Evolutionary conservation across 495 filamentous ascomycete species (phyloP).

Genomic region (Penicillium canescens): DNA sequence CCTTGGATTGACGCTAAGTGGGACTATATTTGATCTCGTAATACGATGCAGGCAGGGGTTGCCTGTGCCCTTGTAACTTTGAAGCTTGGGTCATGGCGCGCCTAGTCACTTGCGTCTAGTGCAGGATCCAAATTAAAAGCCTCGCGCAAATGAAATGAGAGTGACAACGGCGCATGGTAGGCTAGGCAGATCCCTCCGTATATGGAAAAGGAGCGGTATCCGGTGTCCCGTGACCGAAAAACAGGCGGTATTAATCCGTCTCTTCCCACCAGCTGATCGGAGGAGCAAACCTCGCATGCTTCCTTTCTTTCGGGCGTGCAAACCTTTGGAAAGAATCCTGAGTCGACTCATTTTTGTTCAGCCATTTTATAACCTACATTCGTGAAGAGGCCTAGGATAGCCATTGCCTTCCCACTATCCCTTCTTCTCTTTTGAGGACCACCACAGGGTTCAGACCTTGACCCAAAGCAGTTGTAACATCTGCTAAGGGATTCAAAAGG

Average conservation of each 20-base stretch:
- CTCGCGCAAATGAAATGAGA: not conserved
- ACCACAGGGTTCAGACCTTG: not conserved
- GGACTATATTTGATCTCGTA: not conserved
- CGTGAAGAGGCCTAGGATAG: too few relatives aligned
- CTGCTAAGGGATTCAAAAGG: not conserved
- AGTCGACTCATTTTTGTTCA: too few relatives aligned
- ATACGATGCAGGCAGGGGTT: not conserved
- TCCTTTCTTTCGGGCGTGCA: too few relatives aligned
- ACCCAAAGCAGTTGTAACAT: not conserved
- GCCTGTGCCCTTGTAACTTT: not conserved
- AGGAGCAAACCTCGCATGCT: too few relatives aligned
- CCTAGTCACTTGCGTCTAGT: not conserved
- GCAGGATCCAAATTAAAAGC: not conserved
- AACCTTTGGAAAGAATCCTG: too few relatives aligned
- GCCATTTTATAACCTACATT: too few relatives aligned
- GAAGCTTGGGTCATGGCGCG: not conserved
- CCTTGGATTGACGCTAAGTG: constrained; percentile 2
- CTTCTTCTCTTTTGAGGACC: too few relatives aligned
- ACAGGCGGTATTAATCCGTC: not conserved
- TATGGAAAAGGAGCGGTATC: not conserved
- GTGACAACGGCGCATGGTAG: not conserved
- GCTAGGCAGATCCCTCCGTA: not conserved
- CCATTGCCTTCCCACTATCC: too few relatives aligned
- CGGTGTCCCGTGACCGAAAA: not conserved
- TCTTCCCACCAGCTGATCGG: too few relatives aligned